phyloP scores from a whole-genome alignment of 2,329 filamentous ascomycete genomes.

The Fusarium sp. region DNA sequence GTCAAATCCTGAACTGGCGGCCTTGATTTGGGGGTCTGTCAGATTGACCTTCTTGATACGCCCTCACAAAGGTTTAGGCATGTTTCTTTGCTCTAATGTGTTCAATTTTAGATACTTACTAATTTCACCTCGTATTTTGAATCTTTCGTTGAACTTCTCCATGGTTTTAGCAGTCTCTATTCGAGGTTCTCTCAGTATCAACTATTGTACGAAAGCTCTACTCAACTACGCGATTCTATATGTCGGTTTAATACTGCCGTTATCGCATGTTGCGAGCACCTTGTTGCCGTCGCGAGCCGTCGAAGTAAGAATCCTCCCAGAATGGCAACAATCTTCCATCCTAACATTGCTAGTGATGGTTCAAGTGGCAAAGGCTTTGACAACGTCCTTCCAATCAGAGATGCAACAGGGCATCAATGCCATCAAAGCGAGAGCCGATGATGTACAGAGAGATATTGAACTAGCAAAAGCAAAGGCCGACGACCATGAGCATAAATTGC shows the following conservation, averaged over 20 bases:
- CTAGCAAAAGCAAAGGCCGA: neutral
- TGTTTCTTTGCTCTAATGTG: neutral
- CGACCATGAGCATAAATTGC: neutral
- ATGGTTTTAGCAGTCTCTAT: neutral
- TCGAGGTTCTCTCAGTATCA: neutral
- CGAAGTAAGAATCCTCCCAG: neutral
- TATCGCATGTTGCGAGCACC: neutral
- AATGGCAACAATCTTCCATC: too few species aligned
- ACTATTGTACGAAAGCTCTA: neutral
- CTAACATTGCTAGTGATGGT: neutral
- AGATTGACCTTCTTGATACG: neutral
- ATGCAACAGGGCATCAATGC: neutral
- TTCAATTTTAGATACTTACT: neutral
- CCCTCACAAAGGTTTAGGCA: neutral
- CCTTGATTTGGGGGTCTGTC: neutral
- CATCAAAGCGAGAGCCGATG: neutral
- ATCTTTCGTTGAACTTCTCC: neutral
- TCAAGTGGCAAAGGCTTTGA: neutral
- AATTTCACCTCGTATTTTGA: neutral
- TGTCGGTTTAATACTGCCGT: neutral
- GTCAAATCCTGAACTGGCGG: neutral
- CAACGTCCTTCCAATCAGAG: neutral
- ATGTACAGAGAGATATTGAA: neutral
- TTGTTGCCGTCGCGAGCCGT: neutral
- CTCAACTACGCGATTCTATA: neutral